Base-by-base conservation (phyloP, 371 early-diverging fungal genomes). In the Mucor velutinosus region DNA sequence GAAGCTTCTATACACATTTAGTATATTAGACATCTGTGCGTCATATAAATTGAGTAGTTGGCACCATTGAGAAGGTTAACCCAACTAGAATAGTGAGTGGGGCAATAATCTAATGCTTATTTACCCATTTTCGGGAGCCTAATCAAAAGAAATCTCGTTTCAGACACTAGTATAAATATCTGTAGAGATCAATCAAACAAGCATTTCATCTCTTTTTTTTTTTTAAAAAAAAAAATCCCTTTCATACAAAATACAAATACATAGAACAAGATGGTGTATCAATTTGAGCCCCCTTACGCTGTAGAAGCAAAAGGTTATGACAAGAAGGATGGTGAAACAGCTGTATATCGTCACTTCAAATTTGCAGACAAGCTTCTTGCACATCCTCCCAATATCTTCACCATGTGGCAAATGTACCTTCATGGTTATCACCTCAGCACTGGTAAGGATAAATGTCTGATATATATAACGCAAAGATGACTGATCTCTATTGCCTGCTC, bases 401-500 rank as follows among this genome's bases (percentile, higher is more conserved):
- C 85, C 21, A 76, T 86, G 57, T 86, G 85, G 70, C 82, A 86
- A 60, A 76, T 84, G 68, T 88, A 86, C 60, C 76, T 86, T 17
- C 76, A 81, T 66, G 87, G 88, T 47, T 75, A 81, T 58, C 69
- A 75, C 32, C 70, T 77, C 17, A 72, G 83, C 49, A 81, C 79
- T 29, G 81, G 89, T 85, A 82, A 30, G 14, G n/a, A n/a, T 3
- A 14, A 51, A 25, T 7, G 4, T 19, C 5, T 57, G 25, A 14
- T 32, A 32, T 35, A 12, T 12, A 32, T 23, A 6, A 11, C 11
- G 37, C 33, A 14, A 17, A 41, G 17, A 41, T 41, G 17, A 17
- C 17, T 41, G 6, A 17, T 17, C 2, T 30, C 6, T 6, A 30
- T 0, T 39, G 39, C 14, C 15, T 39, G 19, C 10, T 45, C 19